Percentiles rank a stretch among this genome's conserved stretches.
These are phyloP conservation scores for Gaillardinia entomophila DNA, from an alignment of 805 yeast genomes.

Conservation along the genomic window DNA sequence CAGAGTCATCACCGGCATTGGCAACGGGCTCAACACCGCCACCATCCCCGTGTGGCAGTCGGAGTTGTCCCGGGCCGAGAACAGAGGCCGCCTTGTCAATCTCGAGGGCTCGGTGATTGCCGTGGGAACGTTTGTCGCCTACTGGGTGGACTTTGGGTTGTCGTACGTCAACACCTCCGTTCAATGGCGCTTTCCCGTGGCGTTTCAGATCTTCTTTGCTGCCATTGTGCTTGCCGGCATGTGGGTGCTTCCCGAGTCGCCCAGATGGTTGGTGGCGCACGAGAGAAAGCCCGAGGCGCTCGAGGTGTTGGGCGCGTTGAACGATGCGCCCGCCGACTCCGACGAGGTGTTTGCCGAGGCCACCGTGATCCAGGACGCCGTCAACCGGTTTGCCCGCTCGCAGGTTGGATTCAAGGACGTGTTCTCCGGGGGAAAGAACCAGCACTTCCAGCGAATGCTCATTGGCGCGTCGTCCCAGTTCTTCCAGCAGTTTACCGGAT, in stretches of 20 bases:
- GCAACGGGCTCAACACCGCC: constrained; percentile 39
- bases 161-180: constrained; percentile 49
- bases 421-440: constrained; percentile 50
- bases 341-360: constrained; percentile 39
- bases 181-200: constrained; percentile 44
- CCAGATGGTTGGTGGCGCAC: constrained; percentile 62
- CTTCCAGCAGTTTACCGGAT: constrained; percentile 67
- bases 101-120: constrained; percentile 46
- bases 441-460: constrained; percentile 54
- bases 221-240: constrained; percentile 10
- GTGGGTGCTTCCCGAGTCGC: constrained; percentile 53
- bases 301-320: constrained; percentile 36
- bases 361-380: constrained; percentile 44
- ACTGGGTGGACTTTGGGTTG: constrained; percentile 58
- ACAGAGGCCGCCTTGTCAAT: constrained; percentile 32
- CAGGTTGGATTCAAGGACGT: constrained; percentile 42
- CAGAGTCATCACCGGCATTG: constrained; percentile 43
- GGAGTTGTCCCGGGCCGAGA: constrained; percentile 39
- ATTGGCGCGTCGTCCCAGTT: constrained; percentile 64
- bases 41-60: constrained; percentile 44
- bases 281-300: constrained; percentile 49
- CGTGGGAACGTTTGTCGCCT: constrained; percentile 42
- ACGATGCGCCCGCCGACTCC: constrained; percentile 29
- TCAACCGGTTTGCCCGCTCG: constrained; percentile 41
- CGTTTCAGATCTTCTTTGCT: constrained; percentile 22